Conservation (phyloP, 2,329 filamentous ascomycete genomes). For the Metarhizium rileyi region DNA sequence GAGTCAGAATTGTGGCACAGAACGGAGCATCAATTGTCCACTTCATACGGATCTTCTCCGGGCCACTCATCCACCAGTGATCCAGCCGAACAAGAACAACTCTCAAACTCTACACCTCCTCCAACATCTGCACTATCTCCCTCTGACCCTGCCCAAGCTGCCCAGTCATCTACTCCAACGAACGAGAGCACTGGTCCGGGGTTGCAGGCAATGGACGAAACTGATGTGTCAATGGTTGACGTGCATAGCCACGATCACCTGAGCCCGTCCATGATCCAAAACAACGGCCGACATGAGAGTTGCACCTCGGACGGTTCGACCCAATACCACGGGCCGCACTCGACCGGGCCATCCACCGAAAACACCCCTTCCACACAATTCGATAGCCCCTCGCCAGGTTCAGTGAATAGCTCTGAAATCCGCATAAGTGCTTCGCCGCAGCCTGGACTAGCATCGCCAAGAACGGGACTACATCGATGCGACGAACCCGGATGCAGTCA, state of each 20-base stretch:
- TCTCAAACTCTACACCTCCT: slow-evolving; percentile 10
- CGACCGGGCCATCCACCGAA: slow-evolving; percentile 30
- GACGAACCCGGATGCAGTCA: slow-evolving; percentile 28
- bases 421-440: slow-evolving; percentile 27
- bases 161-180: slow-evolving; percentile 18
- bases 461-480: slow-evolving; percentile 21
- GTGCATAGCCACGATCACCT: slow-evolving; percentile 16
- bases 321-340: slow-evolving; percentile 27
- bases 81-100: slow-evolving; percentile 1
- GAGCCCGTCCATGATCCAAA: slow-evolving; percentile 13
- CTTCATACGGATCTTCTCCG: slow-evolving; percentile 17
- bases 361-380: slow-evolving; percentile 39
- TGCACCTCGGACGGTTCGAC: slow-evolving; percentile 33
- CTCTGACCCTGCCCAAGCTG: slow-evolving; percentile 13
- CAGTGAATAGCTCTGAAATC: slow-evolving; percentile 25
- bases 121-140: slow-evolving; percentile 14
- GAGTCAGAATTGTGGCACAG: slow-evolving; percentile 27
- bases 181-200: slow-evolving; percentile 4
- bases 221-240: slow-evolving; percentile 16
- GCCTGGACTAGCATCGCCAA: slow-evolving; percentile 19
- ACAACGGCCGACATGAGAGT: slow-evolving; percentile 20
- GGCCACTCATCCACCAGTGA: slow-evolving; percentile 2
- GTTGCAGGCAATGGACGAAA: slow-evolving; percentile 11
- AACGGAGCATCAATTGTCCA: slow-evolving; percentile 26
- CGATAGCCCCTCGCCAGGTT: slow-evolving; percentile 31